Evolutionary conservation across 164 flowering plant genomes (phyloP).

Genomic region (Hamamelis virginiana): DNA sequence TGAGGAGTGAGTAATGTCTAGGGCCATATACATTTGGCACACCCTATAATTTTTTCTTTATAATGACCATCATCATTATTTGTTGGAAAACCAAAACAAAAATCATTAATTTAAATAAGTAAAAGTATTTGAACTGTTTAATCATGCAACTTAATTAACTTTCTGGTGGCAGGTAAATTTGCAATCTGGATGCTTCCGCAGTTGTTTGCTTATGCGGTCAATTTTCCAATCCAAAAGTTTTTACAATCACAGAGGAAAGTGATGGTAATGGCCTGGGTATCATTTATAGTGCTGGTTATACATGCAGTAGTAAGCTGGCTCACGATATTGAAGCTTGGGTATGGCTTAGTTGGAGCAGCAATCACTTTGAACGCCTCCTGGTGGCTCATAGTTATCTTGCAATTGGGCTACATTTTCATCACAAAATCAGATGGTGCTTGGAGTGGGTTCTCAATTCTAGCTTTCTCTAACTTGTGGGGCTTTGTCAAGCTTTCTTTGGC

Average conservation of each 20-base stretch:
- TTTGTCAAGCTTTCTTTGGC: slow-evolving; percentile 68
- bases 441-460: slow-evolving; percentile 64
- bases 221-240: slow-evolving; percentile 66
- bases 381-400: slow-evolving; percentile 54
- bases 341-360: slow-evolving; percentile 63
- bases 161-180: slow-evolving; percentile 42
- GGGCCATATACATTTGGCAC: too few relatives aligned
- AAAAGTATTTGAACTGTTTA: not conserved
- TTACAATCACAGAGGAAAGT: slow-evolving; percentile 64
- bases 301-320: slow-evolving; percentile 62
- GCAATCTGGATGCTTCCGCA: slow-evolving; percentile 68
- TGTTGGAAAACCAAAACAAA: too few relatives aligned
- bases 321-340: slow-evolving; percentile 42
- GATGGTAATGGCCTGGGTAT: slow-evolving; percentile 46
- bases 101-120: not conserved
- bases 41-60: too few relatives aligned
- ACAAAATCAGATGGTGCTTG: slow-evolving; percentile 60
- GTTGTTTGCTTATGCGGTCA: slow-evolving; percentile 55
- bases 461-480: slow-evolving; percentile 52
- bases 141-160: not conserved
- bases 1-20: too few relatives aligned
- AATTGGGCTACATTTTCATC: slow-evolving; percentile 53
- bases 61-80: too few relatives aligned
- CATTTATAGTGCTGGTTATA: slow-evolving; percentile 40
- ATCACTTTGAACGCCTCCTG: slow-evolving; percentile 48